Conservation (phyloP, 139 green algal genomes). For the Desmodesmus armatus region DNA sequence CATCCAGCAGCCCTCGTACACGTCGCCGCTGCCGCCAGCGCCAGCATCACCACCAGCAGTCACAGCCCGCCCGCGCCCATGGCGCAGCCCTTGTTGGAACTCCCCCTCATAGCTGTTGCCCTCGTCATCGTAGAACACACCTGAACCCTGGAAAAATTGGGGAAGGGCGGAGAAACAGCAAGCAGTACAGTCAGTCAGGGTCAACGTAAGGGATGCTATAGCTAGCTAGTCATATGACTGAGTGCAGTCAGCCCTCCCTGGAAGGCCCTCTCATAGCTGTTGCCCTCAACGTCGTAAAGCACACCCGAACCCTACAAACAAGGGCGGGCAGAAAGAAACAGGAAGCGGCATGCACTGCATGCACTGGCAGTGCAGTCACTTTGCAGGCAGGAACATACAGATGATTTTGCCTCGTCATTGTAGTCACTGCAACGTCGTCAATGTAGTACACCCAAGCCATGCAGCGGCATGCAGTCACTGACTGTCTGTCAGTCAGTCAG, state of each 20-base stretch:
- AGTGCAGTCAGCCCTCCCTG: slow-evolving; percentile 51
- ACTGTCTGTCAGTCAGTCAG: too few species aligned
- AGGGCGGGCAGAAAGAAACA: too few species aligned
- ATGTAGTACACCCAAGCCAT: neutral
- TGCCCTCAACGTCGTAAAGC: slow-evolving; percentile 72
- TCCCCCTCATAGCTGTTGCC: slow-evolving; percentile 80
- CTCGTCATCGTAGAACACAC: slow-evolving; percentile 71
- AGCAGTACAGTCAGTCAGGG: too few species aligned
- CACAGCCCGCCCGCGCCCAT: slow-evolving; percentile 67
- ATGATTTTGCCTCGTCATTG: too few species aligned
- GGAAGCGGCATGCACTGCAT: too few species aligned
- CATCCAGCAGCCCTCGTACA: slow-evolving; percentile 80
- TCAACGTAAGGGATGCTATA: too few species aligned
- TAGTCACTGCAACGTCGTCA: too few species aligned
- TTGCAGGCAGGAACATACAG: too few species aligned
- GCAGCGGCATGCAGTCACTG: too few species aligned
- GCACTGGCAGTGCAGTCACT: too few species aligned
- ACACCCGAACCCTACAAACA: slow-evolving; percentile 74
- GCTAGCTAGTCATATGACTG: too few species aligned
- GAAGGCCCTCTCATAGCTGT: slow-evolving; percentile 80
- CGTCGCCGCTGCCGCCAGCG: slow-evolving; percentile 73
- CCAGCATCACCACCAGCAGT: slow-evolving; percentile 68
- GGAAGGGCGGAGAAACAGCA: neutral
- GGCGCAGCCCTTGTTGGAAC: slow-evolving; percentile 60
- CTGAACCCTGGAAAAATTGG: slow-evolving; percentile 74